Percentiles rank a stretch among this genome's conserved stretches.
phyloP scores from a whole-genome alignment of 192 early-diverging fungal genomes.

The Polychytrium aggregatum region DNA sequence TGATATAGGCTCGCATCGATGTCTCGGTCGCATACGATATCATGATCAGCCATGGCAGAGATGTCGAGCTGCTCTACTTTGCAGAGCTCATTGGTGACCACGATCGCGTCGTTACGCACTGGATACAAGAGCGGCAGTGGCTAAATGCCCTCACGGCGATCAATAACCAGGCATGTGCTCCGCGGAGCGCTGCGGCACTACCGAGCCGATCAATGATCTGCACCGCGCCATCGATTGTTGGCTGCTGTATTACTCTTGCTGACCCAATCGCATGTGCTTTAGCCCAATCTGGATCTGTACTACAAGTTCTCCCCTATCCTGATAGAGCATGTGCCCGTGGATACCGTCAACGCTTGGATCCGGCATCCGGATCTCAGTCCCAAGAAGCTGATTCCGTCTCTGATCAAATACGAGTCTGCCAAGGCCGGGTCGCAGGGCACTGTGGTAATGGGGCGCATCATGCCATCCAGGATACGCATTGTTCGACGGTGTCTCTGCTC shows the following conservation, averaged over 20 bases:
- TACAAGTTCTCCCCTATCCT: conserved; percentile 82
- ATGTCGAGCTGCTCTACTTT: conserved; percentile 69
- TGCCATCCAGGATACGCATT: too few species aligned
- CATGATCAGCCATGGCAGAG: conserved; percentile 79
- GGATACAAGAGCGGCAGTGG: conserved; percentile 69
- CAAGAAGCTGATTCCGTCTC: conserved; percentile 72
- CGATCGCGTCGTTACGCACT: conserved; percentile 75
- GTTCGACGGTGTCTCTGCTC: too few species aligned
- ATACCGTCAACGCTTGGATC: conserved; percentile 80
- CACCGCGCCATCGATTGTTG: too few species aligned
- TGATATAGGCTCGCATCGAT: too few species aligned
- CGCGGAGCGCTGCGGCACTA: too few species aligned
- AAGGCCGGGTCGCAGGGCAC: conserved; percentile 1
- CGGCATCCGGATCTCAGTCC: conserved; percentile 71
- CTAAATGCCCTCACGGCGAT: conserved; percentile 65
- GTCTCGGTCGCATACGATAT: too few species aligned
- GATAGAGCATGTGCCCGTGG: conserved; percentile 74
- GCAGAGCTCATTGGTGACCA: conserved; percentile 76
- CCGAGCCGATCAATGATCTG: too few species aligned
- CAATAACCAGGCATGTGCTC: conserved; percentile 59
- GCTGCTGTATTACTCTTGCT: too few species aligned
- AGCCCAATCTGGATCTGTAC: conserved; percentile 64
- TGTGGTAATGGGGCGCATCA: conserved; percentile 4
- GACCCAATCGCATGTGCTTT: too few species aligned
- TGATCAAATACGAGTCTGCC: conserved; percentile 67